Percentiles rank a stretch among this genome's conserved stretches.
phyloP scores from a whole-genome alignment of 441 rosid species.

The Codiaeum variegatum region DNA sequence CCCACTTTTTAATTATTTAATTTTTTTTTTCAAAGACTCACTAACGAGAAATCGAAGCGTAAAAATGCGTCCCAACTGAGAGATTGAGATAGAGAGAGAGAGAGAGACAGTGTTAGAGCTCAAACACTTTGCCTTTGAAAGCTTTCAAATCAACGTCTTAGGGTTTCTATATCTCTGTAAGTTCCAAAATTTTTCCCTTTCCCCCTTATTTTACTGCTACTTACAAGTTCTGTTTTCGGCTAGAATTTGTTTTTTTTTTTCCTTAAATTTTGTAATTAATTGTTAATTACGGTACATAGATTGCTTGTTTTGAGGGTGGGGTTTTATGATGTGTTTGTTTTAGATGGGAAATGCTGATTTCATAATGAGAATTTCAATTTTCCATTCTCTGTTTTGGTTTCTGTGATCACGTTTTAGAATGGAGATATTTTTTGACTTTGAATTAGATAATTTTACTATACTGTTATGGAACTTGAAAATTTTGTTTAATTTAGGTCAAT shows the following conservation, averaged over 20 bases:
- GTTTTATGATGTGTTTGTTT: neutral
- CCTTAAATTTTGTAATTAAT: neutral
- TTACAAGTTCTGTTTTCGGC: neutral
- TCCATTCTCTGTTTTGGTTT: conserved; percentile 20
- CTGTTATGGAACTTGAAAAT: neutral
- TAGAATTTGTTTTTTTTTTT: neutral
- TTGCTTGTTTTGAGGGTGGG: neutral
- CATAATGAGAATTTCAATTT: conserved; percentile 1
- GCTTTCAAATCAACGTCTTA: conserved; percentile 3
- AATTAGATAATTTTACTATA: conserved; percentile 9
- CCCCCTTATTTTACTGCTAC: neutral
- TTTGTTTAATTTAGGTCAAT: conserved; percentile 3
- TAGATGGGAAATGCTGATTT: neutral
- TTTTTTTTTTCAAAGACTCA: neutral
- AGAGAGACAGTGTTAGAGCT: neutral
- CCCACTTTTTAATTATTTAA: neutral
- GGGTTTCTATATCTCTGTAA: conserved; percentile 25
- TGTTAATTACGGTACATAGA: neutral
- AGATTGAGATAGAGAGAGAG: neutral
- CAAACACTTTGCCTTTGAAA: conserved; percentile 2
- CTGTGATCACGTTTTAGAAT: conserved; percentile 14
- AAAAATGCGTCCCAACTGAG: neutral
- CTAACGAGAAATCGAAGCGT: conserved; percentile 16
- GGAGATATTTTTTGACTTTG: conserved; percentile 1
- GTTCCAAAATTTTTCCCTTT: conserved; percentile 12